These are phyloP conservation scores for Fomitopsis pulvina DNA, from an alignment of 768 basidiomycete species.

Conservation along the genomic window DNA sequence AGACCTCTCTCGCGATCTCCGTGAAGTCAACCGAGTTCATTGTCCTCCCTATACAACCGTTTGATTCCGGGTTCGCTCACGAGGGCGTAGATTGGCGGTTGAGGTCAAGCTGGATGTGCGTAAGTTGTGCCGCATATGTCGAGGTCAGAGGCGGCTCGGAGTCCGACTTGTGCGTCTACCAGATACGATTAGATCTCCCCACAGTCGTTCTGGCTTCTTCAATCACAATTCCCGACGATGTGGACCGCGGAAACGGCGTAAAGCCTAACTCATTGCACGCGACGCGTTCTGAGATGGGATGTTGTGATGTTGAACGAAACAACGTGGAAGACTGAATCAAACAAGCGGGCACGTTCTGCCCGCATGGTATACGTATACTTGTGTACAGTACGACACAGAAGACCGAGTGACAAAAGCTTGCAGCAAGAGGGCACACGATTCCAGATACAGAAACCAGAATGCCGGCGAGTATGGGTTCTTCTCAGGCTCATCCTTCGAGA, in stretches of 20 bases:
- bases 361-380: not conserved
- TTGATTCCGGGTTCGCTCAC: not conserved
- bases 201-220: not conserved
- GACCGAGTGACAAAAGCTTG: not conserved
- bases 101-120: too few species aligned
- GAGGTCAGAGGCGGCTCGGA: not conserved
- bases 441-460: too few species aligned
- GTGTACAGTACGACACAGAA: not conserved
- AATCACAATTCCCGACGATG: too few species aligned
- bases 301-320: too few species aligned
- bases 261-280: too few species aligned
- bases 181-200: not conserved
- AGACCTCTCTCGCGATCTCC: conserved; percentile 51
- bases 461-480: not conserved
- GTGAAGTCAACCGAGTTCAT: conserved; percentile 40
- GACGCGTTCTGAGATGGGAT: too few species aligned
- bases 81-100: too few species aligned
- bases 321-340: not conserved
- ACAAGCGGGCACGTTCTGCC: not conserved
- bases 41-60: not conserved
- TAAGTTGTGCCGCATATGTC: too few species aligned
- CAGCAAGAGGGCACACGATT: too few species aligned
- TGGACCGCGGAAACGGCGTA: not conserved
- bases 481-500: not conserved
- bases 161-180: not conserved